A percentile compares a stretch with the other conserved stretches of the same genome.
Evolutionary conservation across 148 eudicot genomes (phyloP).

Genomic region (Fagopyrum tataricum): DNA sequence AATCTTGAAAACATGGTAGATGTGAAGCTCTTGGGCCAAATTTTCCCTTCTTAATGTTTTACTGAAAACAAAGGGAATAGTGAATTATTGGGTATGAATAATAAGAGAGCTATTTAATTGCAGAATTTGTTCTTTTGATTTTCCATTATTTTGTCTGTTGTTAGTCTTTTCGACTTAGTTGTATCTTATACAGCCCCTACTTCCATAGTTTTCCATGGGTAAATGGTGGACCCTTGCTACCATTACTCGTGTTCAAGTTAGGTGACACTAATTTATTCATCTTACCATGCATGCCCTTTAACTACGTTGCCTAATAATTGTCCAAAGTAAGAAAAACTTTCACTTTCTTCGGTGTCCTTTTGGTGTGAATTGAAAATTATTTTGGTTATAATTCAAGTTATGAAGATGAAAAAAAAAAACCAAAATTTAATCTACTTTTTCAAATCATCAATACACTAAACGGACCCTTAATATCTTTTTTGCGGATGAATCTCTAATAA

Average conservation of each 20-base stretch:
- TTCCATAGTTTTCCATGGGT: not conserved
- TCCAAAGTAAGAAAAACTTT: not conserved
- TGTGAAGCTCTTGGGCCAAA: not conserved
- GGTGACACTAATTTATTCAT: not conserved
- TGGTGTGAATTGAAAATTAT: too few species aligned
- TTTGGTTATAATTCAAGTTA: too few species aligned
- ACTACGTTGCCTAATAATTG: not conserved
- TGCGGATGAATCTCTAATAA: too few species aligned
- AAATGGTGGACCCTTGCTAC: slow-evolving; percentile 3
- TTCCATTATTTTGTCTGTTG: not conserved
- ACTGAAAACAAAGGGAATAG: not conserved
- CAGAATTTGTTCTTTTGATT: not conserved
- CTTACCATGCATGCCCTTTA: not conserved
- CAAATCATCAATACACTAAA: too few species aligned
- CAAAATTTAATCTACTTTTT: too few species aligned
- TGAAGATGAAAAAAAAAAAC: too few species aligned
- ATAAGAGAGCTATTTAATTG: not conserved
- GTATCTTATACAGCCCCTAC: not conserved
- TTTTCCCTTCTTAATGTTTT: not conserved
- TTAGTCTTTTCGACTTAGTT: not conserved
- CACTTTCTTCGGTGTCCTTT: not conserved
- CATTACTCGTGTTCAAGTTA: not conserved
- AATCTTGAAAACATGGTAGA: too few species aligned
- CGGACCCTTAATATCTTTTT: not conserved
- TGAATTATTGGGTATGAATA: not conserved